Conservation (phyloP, 2,329 filamentous ascomycete genomes). For the Colletotrichum tanaceti region DNA sequence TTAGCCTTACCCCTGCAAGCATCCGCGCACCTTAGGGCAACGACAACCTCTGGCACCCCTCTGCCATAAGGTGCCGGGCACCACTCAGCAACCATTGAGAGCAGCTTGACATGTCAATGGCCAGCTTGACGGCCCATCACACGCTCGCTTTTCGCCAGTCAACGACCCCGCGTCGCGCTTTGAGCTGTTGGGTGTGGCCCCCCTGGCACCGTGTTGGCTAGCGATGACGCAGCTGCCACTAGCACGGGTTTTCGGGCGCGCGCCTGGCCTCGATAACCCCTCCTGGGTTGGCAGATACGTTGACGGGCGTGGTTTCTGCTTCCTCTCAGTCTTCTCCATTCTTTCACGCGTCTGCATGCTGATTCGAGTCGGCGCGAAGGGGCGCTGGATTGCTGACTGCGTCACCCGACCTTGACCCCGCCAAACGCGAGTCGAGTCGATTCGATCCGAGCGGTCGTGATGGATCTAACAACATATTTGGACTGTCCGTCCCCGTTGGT, state of each 20-base stretch:
- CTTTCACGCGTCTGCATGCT: conserved; percentile 14
- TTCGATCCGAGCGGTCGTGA: neutral
- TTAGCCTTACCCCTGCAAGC: conserved; percentile 15
- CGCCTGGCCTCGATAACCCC: conserved; percentile 24
- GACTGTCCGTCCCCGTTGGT: conserved; percentile 24
- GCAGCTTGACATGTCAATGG: conserved; percentile 32
- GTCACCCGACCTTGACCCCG: conserved; percentile 32
- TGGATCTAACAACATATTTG: conserved; percentile 16
- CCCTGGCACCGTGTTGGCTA: conserved; percentile 27
- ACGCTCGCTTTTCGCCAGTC: conserved; percentile 21
- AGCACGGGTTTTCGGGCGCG: conserved; percentile 22
- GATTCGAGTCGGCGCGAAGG: conserved; percentile 14
- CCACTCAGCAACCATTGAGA: conserved; percentile 25
- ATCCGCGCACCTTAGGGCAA: conserved; percentile 23
- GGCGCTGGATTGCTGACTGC: conserved; percentile 34
- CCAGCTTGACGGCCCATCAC: conserved; percentile 17
- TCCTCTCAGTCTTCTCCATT: conserved; percentile 15
- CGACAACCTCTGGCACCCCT: conserved; percentile 21
- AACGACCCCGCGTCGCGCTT: conserved; percentile 37
- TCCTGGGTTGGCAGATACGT: conserved; percentile 11
- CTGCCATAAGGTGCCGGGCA: conserved; percentile 23
- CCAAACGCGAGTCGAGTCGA: conserved; percentile 33
- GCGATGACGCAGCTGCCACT: conserved; percentile 38
- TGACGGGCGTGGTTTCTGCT: conserved; percentile 23
- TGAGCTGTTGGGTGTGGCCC: conserved; percentile 25